Base-by-base conservation (phyloP, 2,329 filamentous ascomycete genomes). In the Chrysoporthe cubensis region DNA sequence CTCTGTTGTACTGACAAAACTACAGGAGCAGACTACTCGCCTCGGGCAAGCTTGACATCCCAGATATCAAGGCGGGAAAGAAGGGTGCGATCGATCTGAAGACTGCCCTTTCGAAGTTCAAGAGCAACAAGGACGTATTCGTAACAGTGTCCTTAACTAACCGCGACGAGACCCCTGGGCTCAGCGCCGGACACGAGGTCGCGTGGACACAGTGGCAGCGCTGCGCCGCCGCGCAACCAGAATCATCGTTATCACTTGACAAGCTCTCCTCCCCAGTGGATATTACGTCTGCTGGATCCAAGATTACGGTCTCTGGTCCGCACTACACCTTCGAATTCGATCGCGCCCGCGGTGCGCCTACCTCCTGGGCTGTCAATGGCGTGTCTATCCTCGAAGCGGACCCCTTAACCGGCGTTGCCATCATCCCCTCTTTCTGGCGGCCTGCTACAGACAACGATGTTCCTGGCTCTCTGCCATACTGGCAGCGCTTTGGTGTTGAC, bases 371-470 rank as follows among this genome's bases (percentile, higher is more conserved):
- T 2, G 74, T 77, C 21, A 73, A 76, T 52, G 75, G 76, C 64
- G 70, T 75, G 44, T 61, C 75, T 0, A 69, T 85, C 0, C 74
- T 85, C 13, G 76, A 73, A 8, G 62, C 72, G 0, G 76, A 80
- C 60, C 77, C 81, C 0, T 74, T 70, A 46, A 78, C 77, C 3
- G 72, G 75, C 8, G 75, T 77, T 3, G 81, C 80, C 32, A 75
- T 83, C 18, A 72, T 76, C 9, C 81, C 85, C 1, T 79, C 81
- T 6, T 87, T 91, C 77, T 91, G 88, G 83, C 86, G 89, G 4
- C 86, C 89, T 0, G 83, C 84, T 16, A 91, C 88, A 0, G 87
- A 91, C 75, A 91, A 91, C 72, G 89, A 91, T 72, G 78, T 80
- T 0, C 82, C 85, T 0, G 73, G 77, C 18, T 84, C 86, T 13